Conservation (phyloP, 768 basidiomycete species). For the Boletus rubroflammeus region DNA sequence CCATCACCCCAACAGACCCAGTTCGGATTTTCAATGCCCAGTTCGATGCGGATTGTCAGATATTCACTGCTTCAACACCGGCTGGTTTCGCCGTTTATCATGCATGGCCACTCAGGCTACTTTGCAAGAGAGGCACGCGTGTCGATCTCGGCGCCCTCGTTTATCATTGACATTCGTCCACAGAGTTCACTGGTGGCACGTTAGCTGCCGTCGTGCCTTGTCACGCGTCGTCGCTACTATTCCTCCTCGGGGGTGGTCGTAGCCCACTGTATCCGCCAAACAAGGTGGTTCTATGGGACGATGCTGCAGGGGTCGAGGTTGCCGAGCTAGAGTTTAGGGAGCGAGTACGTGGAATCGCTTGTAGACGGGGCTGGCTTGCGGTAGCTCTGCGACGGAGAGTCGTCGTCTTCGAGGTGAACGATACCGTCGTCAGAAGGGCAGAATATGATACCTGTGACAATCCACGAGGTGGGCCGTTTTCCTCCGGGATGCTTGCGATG, state of each 20-base stretch:
- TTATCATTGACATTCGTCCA: constrained; percentile 14
- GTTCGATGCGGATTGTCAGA: constrained; percentile 75
- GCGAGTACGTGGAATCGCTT: constrained; percentile 73
- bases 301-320: constrained; percentile 68
- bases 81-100: constrained; percentile 83
- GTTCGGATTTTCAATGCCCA: constrained; percentile 73
- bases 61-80: constrained; percentile 78
- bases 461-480: constrained; percentile 55
- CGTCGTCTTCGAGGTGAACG: constrained; percentile 69
- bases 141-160: neutral
- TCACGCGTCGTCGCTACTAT: constrained; percentile 78
- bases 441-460: constrained; percentile 92
- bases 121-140: constrained; percentile 74
- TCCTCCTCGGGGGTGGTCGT: constrained; percentile 82
- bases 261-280: constrained; percentile 89
- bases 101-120: constrained; percentile 67
- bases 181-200: constrained; percentile 79
- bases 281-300: constrained; percentile 91
- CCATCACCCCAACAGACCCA: constrained; percentile 72
- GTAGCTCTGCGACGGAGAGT: constrained; percentile 78
- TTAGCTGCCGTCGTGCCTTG: constrained; percentile 73
- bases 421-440: constrained; percentile 56
- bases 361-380: constrained; percentile 79
- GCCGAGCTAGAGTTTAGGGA: constrained; percentile 90
- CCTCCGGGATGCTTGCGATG: constrained; percentile 1